These are phyloP conservation scores for Setaria viridis DNA, from an alignment of 202 grass and related monocot species.

Conservation along the genomic window DNA sequence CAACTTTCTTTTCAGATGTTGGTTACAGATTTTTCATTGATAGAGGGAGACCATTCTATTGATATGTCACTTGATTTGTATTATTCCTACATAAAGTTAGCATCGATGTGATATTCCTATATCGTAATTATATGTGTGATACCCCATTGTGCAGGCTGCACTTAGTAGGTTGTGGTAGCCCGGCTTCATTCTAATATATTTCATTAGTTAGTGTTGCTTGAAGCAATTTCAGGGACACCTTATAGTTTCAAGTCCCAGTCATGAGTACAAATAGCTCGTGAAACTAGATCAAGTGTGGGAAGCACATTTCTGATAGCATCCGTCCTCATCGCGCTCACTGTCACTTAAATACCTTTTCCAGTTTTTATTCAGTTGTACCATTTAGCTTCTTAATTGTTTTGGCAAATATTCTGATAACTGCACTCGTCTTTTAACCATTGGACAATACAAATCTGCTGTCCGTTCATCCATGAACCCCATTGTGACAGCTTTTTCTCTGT, in stretches of 20 bases:
- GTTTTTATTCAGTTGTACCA: not conserved
- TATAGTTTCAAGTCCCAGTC: not conserved
- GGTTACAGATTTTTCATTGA: not conserved
- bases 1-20: not conserved
- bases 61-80: not conserved
- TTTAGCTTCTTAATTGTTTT: conserved; percentile 12
- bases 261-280: not conserved
- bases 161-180: not conserved
- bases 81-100: not conserved
- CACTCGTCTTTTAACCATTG: not conserved
- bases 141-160: no score
- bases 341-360: no score
- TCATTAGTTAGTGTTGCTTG: conserved; percentile 1
- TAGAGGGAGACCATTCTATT: not conserved
- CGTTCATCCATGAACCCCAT: not conserved
- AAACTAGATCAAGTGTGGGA: conserved; percentile 18
- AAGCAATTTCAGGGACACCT: not conserved
- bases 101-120: not conserved
- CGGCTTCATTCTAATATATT: not conserved
- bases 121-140: not conserved
- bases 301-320: not conserved
- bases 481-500: conserved; percentile 9
- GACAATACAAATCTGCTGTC: not conserved
- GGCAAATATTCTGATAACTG: conserved; percentile 18
- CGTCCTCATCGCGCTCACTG: not conserved